phyloP scores from a whole-genome alignment of 1,284 basidiomycete species.

The Lentinula novae-zelandiae region DNA sequence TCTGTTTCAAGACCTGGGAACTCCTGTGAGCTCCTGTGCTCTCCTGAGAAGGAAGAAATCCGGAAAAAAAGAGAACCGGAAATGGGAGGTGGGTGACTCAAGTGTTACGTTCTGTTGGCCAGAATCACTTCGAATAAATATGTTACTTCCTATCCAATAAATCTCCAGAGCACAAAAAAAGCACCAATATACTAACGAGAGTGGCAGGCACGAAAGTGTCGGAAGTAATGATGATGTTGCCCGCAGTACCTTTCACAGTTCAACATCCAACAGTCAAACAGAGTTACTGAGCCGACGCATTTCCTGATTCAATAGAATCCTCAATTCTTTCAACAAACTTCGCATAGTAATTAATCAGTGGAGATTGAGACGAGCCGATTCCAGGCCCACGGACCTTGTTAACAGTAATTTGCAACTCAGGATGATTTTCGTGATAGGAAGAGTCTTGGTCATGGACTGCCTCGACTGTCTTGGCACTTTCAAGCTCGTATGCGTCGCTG shows the following conservation, averaged over 20 bases:
- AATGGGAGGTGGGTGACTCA: too few relatives aligned
- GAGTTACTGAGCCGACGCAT: background rate
- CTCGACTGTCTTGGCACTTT: slow-evolving; percentile 4
- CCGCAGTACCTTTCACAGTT: too few relatives aligned
- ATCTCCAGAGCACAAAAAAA: background rate
- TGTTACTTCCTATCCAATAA: too few relatives aligned
- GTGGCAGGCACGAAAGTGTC: too few relatives aligned
- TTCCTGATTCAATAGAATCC: background rate
- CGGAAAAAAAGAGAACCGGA: too few relatives aligned
- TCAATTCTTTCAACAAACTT: background rate
- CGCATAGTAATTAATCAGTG: background rate
- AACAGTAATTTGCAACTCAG: slow-evolving; percentile 9
- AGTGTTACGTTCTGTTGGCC: too few relatives aligned
- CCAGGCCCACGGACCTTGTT: slow-evolving; percentile 5
- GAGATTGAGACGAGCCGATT: background rate
- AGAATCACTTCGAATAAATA: too few relatives aligned
- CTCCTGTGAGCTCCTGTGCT: too few relatives aligned
- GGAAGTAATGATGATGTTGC: too few relatives aligned
- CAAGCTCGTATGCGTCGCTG: slow-evolving; percentile 8
- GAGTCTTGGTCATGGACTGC: background rate
- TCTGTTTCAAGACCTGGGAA: too few relatives aligned
- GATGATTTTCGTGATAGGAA: background rate
- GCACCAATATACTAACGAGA: background rate
- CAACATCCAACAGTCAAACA: too few relatives aligned
- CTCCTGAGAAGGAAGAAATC: too few relatives aligned